Conservation (phyloP, 139 green algal species). For the Haematococcus lacustris region DNA sequence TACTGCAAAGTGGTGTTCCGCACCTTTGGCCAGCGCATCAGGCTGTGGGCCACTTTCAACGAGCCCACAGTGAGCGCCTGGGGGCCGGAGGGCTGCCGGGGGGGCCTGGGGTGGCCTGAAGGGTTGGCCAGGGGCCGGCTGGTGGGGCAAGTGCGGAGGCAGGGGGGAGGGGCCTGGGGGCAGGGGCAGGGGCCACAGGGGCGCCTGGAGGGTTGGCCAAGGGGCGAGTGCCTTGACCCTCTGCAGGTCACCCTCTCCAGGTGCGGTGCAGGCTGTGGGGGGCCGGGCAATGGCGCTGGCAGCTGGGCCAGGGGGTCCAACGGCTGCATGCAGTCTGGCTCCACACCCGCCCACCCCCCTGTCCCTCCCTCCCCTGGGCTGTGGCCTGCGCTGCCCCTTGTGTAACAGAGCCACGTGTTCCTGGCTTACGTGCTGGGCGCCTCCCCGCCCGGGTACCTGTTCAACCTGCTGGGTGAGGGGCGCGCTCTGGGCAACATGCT, state of each 20-base stretch:
- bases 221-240: not conserved
- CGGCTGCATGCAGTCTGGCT: too few species aligned
- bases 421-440: conserved; percentile 59
- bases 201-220: not conserved
- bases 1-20: conserved; percentile 12
- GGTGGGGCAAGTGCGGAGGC: too few species aligned
- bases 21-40: conserved; percentile 12
- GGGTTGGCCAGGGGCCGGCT: too few species aligned
- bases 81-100: not conserved
- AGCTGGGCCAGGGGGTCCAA: too few species aligned
- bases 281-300: not conserved
- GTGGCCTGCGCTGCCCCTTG: not conserved
- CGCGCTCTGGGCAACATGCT: conserved; percentile 16
- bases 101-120: not conserved
- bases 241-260: not conserved
- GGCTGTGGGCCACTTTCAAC: conserved; percentile 42
- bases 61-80: conserved; percentile 26
- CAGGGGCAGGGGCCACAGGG: not conserved
- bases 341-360: too few species aligned
- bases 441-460: conserved; percentile 52
- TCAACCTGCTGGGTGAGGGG: conserved; percentile 8
- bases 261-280: not conserved
- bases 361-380: too few species aligned
- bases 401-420: conserved; percentile 36
- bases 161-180: not conserved